Evolutionary conservation across 495 filamentous ascomycete species (phyloP), one percentile per base, ranked within the genome.

Genomic region (Hyphodiscus hymeniophilus): DNA sequence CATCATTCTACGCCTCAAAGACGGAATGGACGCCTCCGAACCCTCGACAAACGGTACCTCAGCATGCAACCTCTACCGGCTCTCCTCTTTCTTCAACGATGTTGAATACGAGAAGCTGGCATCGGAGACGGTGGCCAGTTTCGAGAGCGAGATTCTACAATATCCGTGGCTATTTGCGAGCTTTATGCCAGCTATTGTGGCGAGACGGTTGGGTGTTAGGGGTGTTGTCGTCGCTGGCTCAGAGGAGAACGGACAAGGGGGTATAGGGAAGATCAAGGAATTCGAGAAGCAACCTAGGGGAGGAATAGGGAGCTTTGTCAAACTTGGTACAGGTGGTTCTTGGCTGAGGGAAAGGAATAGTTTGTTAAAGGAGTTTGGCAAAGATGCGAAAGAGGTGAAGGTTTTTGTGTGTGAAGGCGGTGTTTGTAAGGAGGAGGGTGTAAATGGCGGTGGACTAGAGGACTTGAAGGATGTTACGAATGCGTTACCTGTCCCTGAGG

Each of bases 141-240:
- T 98, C 54, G 84, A 91, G 43, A 81, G 85, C 0, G 92, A 97
- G 64, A 79, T 95, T 45, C 66, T 94, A 54, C 88, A 96, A 57
- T 88, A 97, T 54, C 92, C 92, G 0, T 90, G 87, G 70, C 69
- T 95, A 8, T 96, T 92, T 60, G 77, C 82, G 0, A 82, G 85
- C 10, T 69, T 96, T 54, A 69, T 97, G 63, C 76, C 80, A 18
- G 76, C 76, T 2, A 80, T 96, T 6, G 81, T 95, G 7, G 80
- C 76, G 3, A 68, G 68, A 17, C 71, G 79, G 43, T 60, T 95
- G n/a, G 73, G 73, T 12, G 18, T 57, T 7, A 59, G 38, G 39
- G 38, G 56, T 7, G 38, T 57, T 2, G 52, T 61, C 13, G 47
- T 61, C 20, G 16, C 28, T 7, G 50, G 46, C 20, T n/a, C n/a